These are phyloP conservation scores for Astraeus odoratus DNA, from an alignment of 768 basidiomycete genomes.

Conservation along the genomic window DNA sequence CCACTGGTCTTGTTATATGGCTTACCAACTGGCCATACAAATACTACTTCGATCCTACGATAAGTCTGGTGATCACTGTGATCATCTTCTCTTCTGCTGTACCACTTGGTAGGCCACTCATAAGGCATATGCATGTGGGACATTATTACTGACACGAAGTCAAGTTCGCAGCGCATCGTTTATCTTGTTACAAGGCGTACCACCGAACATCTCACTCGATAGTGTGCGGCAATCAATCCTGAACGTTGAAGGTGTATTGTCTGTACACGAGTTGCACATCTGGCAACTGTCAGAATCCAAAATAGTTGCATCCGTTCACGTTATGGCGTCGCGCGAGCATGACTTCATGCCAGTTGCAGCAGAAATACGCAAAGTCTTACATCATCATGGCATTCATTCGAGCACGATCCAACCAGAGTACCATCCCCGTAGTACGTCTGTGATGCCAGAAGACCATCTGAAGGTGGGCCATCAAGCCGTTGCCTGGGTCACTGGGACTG, in stretches of 20 bases:
- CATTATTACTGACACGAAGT: slow-evolving; percentile 10
- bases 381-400: slow-evolving; percentile 90
- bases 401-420: slow-evolving; percentile 94
- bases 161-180: slow-evolving; percentile 85
- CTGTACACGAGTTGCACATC: slow-evolving; percentile 90
- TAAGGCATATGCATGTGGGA: no score
- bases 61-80: slow-evolving; percentile 88
- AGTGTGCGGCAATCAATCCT: slow-evolving; percentile 79
- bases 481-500: background rate
- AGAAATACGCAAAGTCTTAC: slow-evolving; percentile 77
- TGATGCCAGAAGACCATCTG: slow-evolving; percentile 38
- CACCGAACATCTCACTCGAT: slow-evolving; percentile 83
- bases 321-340: slow-evolving; percentile 68
- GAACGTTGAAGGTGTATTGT: slow-evolving; percentile 71
- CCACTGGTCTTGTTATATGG: slow-evolving; percentile 93
- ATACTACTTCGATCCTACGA: slow-evolving; percentile 88
- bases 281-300: slow-evolving; percentile 97
- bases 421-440: slow-evolving; percentile 28
- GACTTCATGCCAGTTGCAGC: slow-evolving; percentile 91
- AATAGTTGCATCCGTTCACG: slow-evolving; percentile 93
- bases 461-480: slow-evolving; percentile 33
- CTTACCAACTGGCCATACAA: slow-evolving; percentile 77
- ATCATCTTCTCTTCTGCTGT: slow-evolving; percentile 97
- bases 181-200: slow-evolving; percentile 93
- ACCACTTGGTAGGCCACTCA: slow-evolving; percentile 60